Base-by-base conservation (phyloP, 192 early-diverging fungal genomes). In the Rhizoclosmatium globosum region DNA sequence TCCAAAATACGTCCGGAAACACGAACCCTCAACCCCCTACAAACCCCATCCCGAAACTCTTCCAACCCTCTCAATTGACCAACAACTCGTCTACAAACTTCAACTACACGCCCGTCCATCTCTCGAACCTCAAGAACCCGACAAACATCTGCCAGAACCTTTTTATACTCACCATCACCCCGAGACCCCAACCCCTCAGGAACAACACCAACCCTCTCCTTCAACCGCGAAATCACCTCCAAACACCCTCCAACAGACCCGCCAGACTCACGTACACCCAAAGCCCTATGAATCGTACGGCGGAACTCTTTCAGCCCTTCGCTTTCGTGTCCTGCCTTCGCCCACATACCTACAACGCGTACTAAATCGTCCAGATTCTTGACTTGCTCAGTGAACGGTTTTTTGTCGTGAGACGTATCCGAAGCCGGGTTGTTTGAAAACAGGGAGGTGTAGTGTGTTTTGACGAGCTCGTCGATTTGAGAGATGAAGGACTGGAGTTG, bases 401-500 rank as follows among this genome's bases (percentile, higher is more conserved):
- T 64, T 21, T 64, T 41, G 21, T 9, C 11, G 39, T 21, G 6
- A 31, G 31, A 31, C 50, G 50, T 53, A 13, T 53, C 50, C 0
- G 9, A 7, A 53, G 9, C 50, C 0, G 1, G 1, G 17, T 53
- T 23, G 44, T 9, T 44, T 41, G 64, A 61, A 67, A 76, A 66
- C 3, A 76, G 42, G 15, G 38, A 7, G 47, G 64, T 50, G 31
- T 76, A 53, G 38, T 76, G 64, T 21, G 17, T 76, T 11, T 65
- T 31, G 31, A 76, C 64, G 21, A 76, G 74, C 23, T 45, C n/a
- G 15, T 64, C 64, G 23, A 76, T 64, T 64, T 7, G 2, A 2
- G 74, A 7, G 19, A 76, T 47, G 48, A 76, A 76, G 3, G 46
- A 19, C 50, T 76, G 74, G 23, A 76, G 21, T 67, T 76, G 74